These are phyloP conservation scores for Paratrypanosoma confusum DNA, from an alignment of 208 protist genomes.

Conservation along the genomic window DNA sequence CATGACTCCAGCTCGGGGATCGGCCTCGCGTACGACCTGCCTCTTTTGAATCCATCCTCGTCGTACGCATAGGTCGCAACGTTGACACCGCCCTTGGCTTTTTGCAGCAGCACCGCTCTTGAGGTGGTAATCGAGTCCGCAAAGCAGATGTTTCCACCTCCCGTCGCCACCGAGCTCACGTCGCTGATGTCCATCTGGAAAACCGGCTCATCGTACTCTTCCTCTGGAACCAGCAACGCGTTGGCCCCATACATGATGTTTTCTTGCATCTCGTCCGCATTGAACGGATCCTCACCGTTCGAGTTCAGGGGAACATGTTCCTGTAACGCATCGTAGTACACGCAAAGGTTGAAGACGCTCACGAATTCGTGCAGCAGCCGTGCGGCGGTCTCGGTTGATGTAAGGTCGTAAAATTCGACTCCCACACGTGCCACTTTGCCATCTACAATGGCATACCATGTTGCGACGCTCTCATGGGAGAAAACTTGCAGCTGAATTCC, in stretches of 20 bases:
- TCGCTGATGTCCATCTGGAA: constrained; percentile 25
- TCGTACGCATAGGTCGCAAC: constrained; percentile 15
- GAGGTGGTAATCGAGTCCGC: constrained; percentile 34
- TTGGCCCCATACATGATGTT: constrained; percentile 18
- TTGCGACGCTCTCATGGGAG: no score
- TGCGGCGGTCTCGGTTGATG: constrained; percentile 1
- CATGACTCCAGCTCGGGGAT: constrained; percentile 16
- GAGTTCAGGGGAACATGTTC: constrained; percentile 18
- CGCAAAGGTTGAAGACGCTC: constrained; percentile 48
- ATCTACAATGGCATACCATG: constrained; percentile 39
- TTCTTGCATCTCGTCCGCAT: constrained; percentile 20
- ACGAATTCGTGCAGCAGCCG: constrained; percentile 19
- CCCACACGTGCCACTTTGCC: constrained; percentile 21
- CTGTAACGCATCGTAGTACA: constrained; percentile 16
- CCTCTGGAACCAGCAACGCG: constrained; percentile 11
- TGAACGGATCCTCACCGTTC: constrained; percentile 11
- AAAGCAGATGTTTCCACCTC: constrained; percentile 36
- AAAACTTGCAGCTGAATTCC: no score
- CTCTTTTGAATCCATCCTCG: constrained; percentile 21
- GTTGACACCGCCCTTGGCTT: constrained; percentile 6
- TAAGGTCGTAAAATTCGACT: constrained; percentile 30
- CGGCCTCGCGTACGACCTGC: constrained; percentile 8
- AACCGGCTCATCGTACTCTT: constrained; percentile 19
- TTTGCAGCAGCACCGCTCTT: constrained; percentile 30
- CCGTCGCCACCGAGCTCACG: constrained; percentile 13